Conservation (phyloP, 163 green algal species). For the Scenedesmus sp. region DNA sequence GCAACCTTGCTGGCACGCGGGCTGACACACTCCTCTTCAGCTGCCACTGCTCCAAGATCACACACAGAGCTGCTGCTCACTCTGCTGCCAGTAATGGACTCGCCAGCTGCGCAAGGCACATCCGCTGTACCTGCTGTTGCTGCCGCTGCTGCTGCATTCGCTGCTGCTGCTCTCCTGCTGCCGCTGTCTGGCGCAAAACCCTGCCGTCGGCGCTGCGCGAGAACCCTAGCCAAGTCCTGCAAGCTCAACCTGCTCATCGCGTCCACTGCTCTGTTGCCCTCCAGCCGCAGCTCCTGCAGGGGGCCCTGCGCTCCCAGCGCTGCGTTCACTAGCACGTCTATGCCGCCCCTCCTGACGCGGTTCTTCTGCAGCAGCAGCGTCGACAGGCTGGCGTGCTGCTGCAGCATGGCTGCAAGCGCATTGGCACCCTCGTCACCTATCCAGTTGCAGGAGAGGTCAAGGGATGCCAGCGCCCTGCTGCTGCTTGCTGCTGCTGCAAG, state of each 20-base stretch:
- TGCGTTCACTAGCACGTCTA: not conserved
- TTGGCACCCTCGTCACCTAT: not conserved
- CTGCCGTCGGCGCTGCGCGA: not conserved
- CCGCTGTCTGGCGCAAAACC: not conserved
- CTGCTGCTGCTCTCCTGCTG: not conserved
- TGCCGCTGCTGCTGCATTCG: not conserved
- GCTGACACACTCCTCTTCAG: not conserved
- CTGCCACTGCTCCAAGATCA: not conserved
- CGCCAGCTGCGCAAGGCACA: not conserved
- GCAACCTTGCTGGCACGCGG: not conserved
- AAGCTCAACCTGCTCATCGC: not conserved
- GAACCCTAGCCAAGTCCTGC: slow-evolving; percentile 11
- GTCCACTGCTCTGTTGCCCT: slow-evolving; percentile 13
- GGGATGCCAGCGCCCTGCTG: not conserved
- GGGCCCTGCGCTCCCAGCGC: not conserved
- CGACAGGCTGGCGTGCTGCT: not conserved
- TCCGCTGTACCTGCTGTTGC: not conserved
- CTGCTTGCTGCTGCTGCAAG: slow-evolving; percentile 12
- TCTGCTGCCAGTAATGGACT: not conserved
- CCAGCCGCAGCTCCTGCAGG: not conserved
- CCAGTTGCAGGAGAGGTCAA: slow-evolving; percentile 22
- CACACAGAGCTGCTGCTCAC: not conserved
- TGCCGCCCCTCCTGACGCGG: not conserved
- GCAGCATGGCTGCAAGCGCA: not conserved
- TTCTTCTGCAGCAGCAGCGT: slow-evolving; percentile 1